Conservation (phyloP, 106 monocot species). For the Allium sativum region DNA sequence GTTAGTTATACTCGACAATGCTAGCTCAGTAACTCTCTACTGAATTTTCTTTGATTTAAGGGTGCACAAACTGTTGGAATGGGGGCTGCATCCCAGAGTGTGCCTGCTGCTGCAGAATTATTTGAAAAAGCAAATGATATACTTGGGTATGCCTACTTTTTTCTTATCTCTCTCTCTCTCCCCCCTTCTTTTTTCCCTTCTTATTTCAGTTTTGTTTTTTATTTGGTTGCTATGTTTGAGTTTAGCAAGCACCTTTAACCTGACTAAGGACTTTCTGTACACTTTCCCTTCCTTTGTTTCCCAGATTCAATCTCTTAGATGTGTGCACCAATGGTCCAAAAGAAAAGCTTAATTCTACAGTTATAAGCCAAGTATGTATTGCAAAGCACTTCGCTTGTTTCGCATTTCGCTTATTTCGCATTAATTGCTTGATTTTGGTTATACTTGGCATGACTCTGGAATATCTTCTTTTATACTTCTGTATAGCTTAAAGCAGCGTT, state of each 20-base stretch:
- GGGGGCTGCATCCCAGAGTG: constrained; percentile 64
- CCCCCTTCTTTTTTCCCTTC: too few relatives aligned
- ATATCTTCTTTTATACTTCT: too few relatives aligned
- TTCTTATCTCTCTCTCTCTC: too few relatives aligned
- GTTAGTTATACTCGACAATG: too few relatives aligned
- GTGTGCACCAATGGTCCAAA: constrained; percentile 89
- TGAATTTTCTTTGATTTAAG: constrained; percentile 17
- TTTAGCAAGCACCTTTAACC: background rate
- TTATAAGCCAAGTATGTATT: constrained; percentile 77
- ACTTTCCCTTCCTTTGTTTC: background rate
- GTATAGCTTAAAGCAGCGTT: too few relatives aligned
- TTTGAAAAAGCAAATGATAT: constrained; percentile 80
- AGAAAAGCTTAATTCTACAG: constrained; percentile 92
- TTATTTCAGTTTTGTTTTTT: background rate
- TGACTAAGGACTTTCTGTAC: background rate
- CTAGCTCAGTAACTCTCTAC: too few relatives aligned
- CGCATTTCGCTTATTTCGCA: too few relatives aligned
- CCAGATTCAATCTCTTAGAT: constrained; percentile 79
- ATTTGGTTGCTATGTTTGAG: too few relatives aligned
- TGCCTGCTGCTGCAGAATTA: constrained; percentile 69
- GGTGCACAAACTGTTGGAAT: constrained; percentile 91
- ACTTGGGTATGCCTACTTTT: constrained; percentile 52
- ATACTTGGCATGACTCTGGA: background rate
- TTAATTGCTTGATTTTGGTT: background rate
- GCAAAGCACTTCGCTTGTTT: too few relatives aligned